phyloP scores from a whole-genome alignment of 495 filamentous ascomycete genomes.

The Tetracladium setigerum region DNA sequence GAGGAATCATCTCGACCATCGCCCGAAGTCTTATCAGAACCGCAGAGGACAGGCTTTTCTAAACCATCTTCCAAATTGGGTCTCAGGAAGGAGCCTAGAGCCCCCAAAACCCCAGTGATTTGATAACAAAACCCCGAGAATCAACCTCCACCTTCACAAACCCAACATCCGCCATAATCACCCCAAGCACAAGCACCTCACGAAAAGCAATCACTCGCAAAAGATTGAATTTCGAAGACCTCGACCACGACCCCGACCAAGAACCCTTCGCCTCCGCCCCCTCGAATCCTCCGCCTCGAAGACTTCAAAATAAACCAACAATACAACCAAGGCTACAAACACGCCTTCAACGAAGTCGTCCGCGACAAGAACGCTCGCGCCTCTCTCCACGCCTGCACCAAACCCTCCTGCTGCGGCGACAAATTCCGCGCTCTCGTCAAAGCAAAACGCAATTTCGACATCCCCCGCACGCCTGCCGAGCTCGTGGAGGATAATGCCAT shows the following conservation, averaged over 20 bases:
- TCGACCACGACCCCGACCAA: constrained; percentile 24
- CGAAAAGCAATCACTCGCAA: not conserved
- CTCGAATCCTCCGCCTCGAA: constrained; percentile 42
- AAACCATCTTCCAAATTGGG: not conserved
- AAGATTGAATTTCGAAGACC: not conserved
- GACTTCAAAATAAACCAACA: constrained; percentile 84
- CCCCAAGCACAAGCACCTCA: no score
- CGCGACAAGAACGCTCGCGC: constrained; percentile 66
- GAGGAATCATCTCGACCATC: no score
- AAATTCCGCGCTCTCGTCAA: constrained; percentile 59
- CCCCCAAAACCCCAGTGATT: not conserved
- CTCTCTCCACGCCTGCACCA: constrained; percentile 70
- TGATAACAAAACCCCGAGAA: no score
- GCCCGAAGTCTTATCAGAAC: no score
- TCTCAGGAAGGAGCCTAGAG: not conserved
- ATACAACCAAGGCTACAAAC: constrained; percentile 62
- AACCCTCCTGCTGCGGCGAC: constrained; percentile 68
- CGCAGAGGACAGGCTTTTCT: not conserved
- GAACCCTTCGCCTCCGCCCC: constrained; percentile 46
- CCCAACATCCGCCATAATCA: no score
- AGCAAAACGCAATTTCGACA: constrained; percentile 20
- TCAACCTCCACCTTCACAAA: no score
- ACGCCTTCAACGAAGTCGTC: constrained; percentile 69
- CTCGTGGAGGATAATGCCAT: constrained; percentile 45
- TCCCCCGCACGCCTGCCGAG: constrained; percentile 8